Evolutionary conservation across 192 early-diverging fungal species (phyloP).

Genomic region (Umbelopsis sp.): DNA sequence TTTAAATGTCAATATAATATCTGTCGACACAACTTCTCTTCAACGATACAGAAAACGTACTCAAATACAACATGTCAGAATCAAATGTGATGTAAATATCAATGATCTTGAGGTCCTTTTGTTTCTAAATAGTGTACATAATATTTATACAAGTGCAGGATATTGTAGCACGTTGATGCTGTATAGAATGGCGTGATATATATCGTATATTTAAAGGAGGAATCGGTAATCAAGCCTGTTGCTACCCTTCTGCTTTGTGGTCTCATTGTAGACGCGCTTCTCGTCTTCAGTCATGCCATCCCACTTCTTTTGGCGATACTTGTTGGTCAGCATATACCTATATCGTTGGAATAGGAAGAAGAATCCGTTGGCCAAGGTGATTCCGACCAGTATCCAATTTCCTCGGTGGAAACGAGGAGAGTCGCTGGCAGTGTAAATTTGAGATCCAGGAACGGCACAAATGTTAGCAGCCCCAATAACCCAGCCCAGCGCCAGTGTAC

Average conservation of each 20-base stretch:
- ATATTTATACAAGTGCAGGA: not conserved
- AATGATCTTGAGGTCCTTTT: too few species aligned
- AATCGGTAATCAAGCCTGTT: constrained; percentile 59
- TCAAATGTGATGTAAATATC: too few species aligned
- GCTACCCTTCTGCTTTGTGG: constrained; percentile 55
- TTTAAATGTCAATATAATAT: too few species aligned
- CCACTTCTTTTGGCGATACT: constrained; percentile 51
- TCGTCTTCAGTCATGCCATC: constrained; percentile 50
- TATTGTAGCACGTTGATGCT: not conserved
- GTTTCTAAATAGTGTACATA: too few species aligned
- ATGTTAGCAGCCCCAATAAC: constrained; percentile 31
- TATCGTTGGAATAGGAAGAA: constrained; percentile 48
- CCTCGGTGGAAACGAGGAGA: constrained; percentile 54
- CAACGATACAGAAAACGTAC: too few species aligned
- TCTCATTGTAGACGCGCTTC: constrained; percentile 53
- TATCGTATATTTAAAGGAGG: constrained; percentile 1
- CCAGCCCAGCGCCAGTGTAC: constrained; percentile 27
- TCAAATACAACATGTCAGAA: too few species aligned
- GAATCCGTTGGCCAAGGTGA: constrained; percentile 36
- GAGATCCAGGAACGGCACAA: constrained; percentile 30
- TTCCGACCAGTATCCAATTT: constrained; percentile 51
- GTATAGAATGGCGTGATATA: not conserved
- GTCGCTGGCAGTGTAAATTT: constrained; percentile 38
- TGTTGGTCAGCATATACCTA: constrained; percentile 50
- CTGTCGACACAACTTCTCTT: too few species aligned